Conservation (phyloP, 352 stramenopile genomes). For the Phytophthora crassamura region DNA sequence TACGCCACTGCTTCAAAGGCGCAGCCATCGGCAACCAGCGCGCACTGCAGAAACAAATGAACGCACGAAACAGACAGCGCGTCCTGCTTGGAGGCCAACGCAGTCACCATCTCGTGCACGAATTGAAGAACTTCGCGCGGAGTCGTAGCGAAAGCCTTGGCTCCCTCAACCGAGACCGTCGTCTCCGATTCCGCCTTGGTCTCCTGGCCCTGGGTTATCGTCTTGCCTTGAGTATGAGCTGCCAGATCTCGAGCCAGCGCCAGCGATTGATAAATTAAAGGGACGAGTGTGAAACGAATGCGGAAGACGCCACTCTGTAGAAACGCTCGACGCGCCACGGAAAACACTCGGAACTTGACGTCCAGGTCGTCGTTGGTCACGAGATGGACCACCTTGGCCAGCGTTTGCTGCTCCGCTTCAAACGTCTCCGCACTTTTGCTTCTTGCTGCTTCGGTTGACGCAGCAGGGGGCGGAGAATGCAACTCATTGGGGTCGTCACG, state of each 20-base stretch:
- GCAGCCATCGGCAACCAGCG: constrained; percentile 86
- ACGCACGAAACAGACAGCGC: constrained; percentile 82
- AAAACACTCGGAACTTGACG: constrained; percentile 64
- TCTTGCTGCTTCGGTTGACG: constrained; percentile 13
- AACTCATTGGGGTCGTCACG: constrained; percentile 71
- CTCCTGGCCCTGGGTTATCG: constrained; percentile 24
- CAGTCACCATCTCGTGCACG: constrained; percentile 97
- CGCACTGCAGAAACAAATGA: constrained; percentile 95
- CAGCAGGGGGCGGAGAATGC: constrained; percentile 18
- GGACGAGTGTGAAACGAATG: constrained; percentile 92
- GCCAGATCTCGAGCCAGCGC: constrained; percentile 71
- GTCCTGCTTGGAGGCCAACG: constrained; percentile 84
- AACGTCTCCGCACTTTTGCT: constrained; percentile 53
- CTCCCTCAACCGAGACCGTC: background rate
- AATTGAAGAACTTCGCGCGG: constrained; percentile 97
- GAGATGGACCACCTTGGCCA: constrained; percentile 95
- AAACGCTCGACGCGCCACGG: constrained; percentile 73
- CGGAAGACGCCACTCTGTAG: constrained; percentile 88
- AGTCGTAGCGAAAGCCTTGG: constrained; percentile 44
- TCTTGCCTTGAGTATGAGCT: constrained; percentile 16
- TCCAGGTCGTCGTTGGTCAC: constrained; percentile 83
- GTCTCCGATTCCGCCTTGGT: constrained; percentile 13
- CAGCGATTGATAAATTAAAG: constrained; percentile 93
- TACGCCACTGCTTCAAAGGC: constrained; percentile 94
- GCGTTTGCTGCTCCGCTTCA: constrained; percentile 88